Base-by-base conservation (phyloP, 345 rosid species). In the Angophora floribunda region DNA sequence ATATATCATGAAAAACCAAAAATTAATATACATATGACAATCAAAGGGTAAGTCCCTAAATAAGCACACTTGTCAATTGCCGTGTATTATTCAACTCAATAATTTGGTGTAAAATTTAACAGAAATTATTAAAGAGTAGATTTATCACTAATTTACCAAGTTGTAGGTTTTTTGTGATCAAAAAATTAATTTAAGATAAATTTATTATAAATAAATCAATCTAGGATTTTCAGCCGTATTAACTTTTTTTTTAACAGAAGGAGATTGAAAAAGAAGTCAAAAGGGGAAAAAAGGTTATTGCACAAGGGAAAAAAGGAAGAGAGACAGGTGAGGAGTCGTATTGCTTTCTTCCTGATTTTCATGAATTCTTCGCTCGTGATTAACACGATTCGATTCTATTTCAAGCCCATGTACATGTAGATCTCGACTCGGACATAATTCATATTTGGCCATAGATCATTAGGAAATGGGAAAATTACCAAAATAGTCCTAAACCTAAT, bases 61-160 rank as follows among this genome's bases (percentile, higher is more conserved):
- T 5, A 8, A 9, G 2, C 21, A 55, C 0, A 55, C 0, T 0
- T 1, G 0, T 55, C 28, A 55, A 0, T 0, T 55, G 24, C 21
- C 24, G 24, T 12, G 24, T 55, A 28, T 55, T 0, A 55, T 55
- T 1, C 21, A 55, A 5, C 28, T 55, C 6, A 22, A 0, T 55
- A 21, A 0, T 55, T 55, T 55, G 28, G 21, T 55, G 28, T 0
- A 55, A 36, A 55, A 55, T 55, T 55, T 22, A 55, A 55, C 22
- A 2, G 22, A 55, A 21, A 55, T 2, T 21, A 21, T 21, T 0
- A 1, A 55, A 22, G 24, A 21, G 28, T 21, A 55, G 3, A 55
- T 55, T 55, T 55, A 0, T 55, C 28, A 22, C 6, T 55, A 55
- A 55, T 55, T 1, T 9, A 55, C 2, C 2, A 55, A 22, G 21